A percentile compares a stretch with the other conserved stretches of the same genome.
phyloP scores from a whole-genome alignment of 805 yeast genomes.

The Candida xiaguanensis region DNA sequence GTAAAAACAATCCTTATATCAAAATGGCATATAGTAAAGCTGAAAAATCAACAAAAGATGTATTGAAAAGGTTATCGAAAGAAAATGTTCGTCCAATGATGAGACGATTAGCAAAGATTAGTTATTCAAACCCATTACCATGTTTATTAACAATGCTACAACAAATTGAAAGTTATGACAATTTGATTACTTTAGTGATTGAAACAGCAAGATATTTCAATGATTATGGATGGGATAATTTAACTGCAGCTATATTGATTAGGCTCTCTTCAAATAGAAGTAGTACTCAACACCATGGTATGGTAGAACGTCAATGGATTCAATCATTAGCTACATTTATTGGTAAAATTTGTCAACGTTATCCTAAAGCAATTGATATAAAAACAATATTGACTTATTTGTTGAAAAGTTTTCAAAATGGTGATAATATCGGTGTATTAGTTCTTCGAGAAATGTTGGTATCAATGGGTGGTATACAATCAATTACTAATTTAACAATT shows the following conservation, averaged over 20 bases:
- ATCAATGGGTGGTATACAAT: constrained; percentile 77
- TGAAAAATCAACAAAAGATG: constrained; percentile 74
- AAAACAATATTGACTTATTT: constrained; percentile 58
- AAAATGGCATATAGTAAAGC: constrained; percentile 61
- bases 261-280: constrained; percentile 67
- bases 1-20: constrained; percentile 53
- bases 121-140: constrained; percentile 76
- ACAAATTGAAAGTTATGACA: constrained; percentile 90
- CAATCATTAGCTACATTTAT: constrained; percentile 77
- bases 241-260: constrained; percentile 68
- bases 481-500: constrained; percentile 61
- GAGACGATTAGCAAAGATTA: constrained; percentile 66
- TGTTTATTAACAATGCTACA: constrained; percentile 66
- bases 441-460: constrained; percentile 64
- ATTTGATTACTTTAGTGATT: constrained; percentile 73
- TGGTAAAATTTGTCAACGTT: constrained; percentile 61
- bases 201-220: constrained; percentile 75
- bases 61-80: constrained; percentile 75
- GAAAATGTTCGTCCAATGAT: constrained; percentile 73
- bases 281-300: constrained; percentile 71
- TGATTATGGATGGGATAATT: constrained; percentile 78
- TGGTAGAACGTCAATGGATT: constrained; percentile 80
- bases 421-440: constrained; percentile 57
- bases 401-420: constrained; percentile 58
- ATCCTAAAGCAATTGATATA: constrained; percentile 53